These are phyloP conservation scores for Neurospora sp. DNA, from an alignment of 495 filamentous ascomycete species.

Conservation along the genomic window DNA sequence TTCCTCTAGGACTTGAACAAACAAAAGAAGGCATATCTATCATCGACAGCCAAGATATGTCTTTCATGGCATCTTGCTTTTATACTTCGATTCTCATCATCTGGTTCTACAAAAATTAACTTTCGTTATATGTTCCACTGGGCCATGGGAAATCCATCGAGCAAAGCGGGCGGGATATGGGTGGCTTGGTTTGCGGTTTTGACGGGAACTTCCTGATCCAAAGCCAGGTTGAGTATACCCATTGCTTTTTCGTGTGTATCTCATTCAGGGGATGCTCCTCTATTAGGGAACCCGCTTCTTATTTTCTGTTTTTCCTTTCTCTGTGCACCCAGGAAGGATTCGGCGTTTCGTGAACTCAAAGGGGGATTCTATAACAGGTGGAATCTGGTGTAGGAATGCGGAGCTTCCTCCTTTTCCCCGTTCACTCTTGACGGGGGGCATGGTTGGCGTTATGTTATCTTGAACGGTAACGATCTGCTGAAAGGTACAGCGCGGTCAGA, in stretches of 20 bases:
- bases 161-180: neutral
- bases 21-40: neutral
- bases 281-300: neutral
- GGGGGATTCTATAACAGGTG: neutral
- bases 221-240: neutral
- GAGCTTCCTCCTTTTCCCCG: neutral
- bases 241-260: neutral
- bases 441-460: neutral
- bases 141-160: neutral
- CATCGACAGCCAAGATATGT: neutral
- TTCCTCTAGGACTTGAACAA: neutral
- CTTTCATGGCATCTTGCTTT: neutral
- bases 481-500: neutral
- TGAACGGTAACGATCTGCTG: neutral
- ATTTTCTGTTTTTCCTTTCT: neutral
- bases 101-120: neutral
- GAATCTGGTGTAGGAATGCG: neutral
- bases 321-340: neutral
- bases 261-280: neutral
- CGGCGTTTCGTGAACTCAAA: neutral
- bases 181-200: neutral
- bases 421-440: neutral
- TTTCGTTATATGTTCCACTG: neutral
- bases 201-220: neutral
- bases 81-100: neutral